Percentiles rank a stretch among this genome's conserved stretches.
phyloP scores from a whole-genome alignment of 2,329 filamentous ascomycete genomes.

The Neofusicoccum kwambonambiense region DNA sequence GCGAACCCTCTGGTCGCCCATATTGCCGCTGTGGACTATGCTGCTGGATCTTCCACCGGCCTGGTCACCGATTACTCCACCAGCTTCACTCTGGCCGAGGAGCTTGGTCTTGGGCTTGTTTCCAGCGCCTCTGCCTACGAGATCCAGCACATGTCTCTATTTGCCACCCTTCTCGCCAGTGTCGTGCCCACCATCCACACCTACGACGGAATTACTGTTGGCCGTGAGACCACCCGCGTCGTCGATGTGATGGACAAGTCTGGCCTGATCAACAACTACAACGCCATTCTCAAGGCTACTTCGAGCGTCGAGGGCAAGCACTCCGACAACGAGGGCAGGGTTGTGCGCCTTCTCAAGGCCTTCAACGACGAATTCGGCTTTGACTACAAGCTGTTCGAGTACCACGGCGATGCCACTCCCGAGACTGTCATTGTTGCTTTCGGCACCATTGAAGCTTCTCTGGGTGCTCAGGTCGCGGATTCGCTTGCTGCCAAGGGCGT shows the following conservation, averaged over 20 bases:
- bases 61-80: slow-evolving; percentile 85
- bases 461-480: slow-evolving; percentile 76
- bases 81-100: slow-evolving; percentile 78
- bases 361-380: slow-evolving; percentile 93
- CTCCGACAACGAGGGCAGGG: slow-evolving; percentile 68
- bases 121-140: slow-evolving; percentile 85
- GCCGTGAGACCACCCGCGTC: slow-evolving; percentile 77
- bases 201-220: slow-evolving; percentile 82
- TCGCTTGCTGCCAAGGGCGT: slow-evolving; percentile 70
- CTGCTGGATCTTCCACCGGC: slow-evolving; percentile 60
- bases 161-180: slow-evolving; percentile 76
- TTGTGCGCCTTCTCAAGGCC: slow-evolving; percentile 66
- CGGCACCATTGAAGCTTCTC: slow-evolving; percentile 83
- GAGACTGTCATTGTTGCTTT: slow-evolving; percentile 88
- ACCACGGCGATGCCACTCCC: slow-evolving; percentile 76
- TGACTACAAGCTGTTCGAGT: slow-evolving; percentile 90
- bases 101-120: slow-evolving; percentile 83
- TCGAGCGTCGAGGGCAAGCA: slow-evolving; percentile 66
- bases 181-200: slow-evolving; percentile 81
- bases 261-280: slow-evolving; percentile 68
- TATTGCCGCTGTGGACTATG: slow-evolving; percentile 86
- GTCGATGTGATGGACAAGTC: slow-evolving; percentile 76
- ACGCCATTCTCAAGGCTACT: slow-evolving; percentile 61
- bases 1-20: slow-evolving; percentile 92
- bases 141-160: slow-evolving; percentile 91